Base-by-base conservation (phyloP, 2,329 filamentous ascomycete species). In the Hypoxylon sp. region DNA sequence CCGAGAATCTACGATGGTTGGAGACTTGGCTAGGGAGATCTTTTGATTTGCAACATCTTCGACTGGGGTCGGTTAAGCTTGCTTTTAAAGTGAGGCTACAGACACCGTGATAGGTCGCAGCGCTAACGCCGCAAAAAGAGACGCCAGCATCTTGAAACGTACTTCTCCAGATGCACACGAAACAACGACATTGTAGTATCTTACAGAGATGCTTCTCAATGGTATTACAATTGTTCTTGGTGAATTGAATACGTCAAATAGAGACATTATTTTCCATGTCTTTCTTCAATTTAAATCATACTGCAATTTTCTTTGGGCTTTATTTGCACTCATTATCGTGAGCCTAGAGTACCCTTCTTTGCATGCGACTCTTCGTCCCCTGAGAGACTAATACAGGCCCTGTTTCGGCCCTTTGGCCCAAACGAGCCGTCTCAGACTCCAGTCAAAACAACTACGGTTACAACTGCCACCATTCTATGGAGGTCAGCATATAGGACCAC, bases 401-500 rank as follows among this genome's bases (percentile, higher is more conserved):
- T 49, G 9, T 61, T 57, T 45, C 17, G 25, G 21, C 19, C 43
- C 25, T 43, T 57, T 41, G 36, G 4, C 60, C 32, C 43, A 57
- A 65, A 49, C 13, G 50, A 52, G 50, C 17, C 32, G 34, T 58
- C 63, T 71, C 67, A 69, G 52, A 65, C 51, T 53, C 17, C 49
- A 60, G 58, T 41, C 55, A 64, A 71, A 71, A 71, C 69, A 62
- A 50, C 61, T 43, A 25, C 48, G 60, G 69, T 69, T 60, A 65
- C 69, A 69, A 19, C 50, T 52, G 41, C 36, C 25, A 50, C 34
- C 23, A 43, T 9, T 43, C 38, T 25, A 46, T 50, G 41, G 41
- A 52, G 48, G 30, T 46, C 21, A 59, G 23, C 28, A n/a, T 65
- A 43, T 32, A 28, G 36, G 57, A 19, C 48, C 52, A 45, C 28